phyloP scores from a whole-genome alignment of 2,329 filamentous ascomycete genomes.

The Immersiporthe knoxdaviesiana region DNA sequence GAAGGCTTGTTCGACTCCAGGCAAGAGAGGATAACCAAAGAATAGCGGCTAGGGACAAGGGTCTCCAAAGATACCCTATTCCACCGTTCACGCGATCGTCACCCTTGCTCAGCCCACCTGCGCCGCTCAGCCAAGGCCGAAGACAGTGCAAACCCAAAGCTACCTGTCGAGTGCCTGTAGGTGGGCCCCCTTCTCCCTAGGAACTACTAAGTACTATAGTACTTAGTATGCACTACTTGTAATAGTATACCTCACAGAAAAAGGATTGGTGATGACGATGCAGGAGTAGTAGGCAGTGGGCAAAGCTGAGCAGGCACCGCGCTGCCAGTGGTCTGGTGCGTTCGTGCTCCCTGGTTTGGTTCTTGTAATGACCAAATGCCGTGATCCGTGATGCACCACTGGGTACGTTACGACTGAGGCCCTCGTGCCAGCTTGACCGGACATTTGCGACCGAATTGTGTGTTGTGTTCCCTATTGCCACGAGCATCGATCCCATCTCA shows the following conservation, averaged over 20 bases:
- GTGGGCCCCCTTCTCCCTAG: background rate
- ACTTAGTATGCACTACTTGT: background rate
- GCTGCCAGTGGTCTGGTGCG: background rate
- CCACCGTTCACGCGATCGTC: constrained; percentile 28
- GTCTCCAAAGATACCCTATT: background rate
- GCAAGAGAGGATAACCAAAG: background rate
- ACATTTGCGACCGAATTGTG: background rate
- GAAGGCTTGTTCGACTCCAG: constrained; percentile 1
- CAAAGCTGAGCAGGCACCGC: background rate
- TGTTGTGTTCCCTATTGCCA: background rate
- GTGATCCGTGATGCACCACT: background rate
- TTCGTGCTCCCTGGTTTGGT: background rate
- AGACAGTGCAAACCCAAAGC: background rate
- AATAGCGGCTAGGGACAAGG: background rate
- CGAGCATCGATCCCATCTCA: background rate
- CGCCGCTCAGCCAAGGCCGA: constrained; percentile 23
- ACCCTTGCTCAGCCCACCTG: constrained; percentile 24
- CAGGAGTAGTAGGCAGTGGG: background rate
- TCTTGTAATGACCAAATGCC: background rate
- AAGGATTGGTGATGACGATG: background rate
- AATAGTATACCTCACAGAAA: background rate
- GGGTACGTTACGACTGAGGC: background rate
- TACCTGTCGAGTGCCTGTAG: background rate
- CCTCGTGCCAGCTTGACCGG: background rate
- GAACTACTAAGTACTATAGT: too few species aligned